A percentile compares a stretch with the other conserved stretches of the same genome.
Conservation (phyloP, 306 rosid species). For the Amphicarpaea edgeworthii region DNA sequence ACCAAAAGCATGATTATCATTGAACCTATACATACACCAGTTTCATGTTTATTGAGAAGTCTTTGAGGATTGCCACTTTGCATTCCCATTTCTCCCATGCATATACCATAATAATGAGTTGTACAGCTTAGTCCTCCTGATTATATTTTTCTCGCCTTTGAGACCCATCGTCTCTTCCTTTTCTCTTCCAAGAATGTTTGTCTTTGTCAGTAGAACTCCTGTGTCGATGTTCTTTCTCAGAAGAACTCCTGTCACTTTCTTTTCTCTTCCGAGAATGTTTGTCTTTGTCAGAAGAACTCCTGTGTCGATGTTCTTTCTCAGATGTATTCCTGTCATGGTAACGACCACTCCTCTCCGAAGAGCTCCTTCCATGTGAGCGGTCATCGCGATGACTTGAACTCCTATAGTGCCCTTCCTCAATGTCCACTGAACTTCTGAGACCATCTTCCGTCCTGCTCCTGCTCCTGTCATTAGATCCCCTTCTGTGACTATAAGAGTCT, state of each 20-base stretch:
- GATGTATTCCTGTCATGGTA: conserved; percentile 42
- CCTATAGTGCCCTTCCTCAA: conserved; percentile 43
- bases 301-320: conserved; percentile 40
- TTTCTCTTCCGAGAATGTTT: conserved; percentile 53
- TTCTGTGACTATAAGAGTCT: conserved; percentile 46
- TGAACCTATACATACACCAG: background rate
- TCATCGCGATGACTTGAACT: conserved; percentile 56
- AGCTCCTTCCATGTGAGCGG: conserved; percentile 43
- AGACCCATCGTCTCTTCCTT: conserved; percentile 60
- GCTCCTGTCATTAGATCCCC: conserved; percentile 52
- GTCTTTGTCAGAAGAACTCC: conserved; percentile 44
- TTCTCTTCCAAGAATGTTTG: conserved; percentile 51
- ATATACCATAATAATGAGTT: background rate
- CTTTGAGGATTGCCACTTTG: background rate
- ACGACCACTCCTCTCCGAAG: conserved; percentile 44
- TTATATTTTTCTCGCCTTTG: conserved; percentile 47
- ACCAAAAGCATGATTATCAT: background rate
- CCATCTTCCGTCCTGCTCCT: conserved; percentile 44
- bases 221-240: conserved; percentile 38
- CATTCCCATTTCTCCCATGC: background rate
- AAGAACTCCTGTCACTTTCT: conserved; percentile 44
- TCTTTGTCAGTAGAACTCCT: conserved; percentile 45
- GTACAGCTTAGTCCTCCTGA: conserved; percentile 44
- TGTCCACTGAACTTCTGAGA: conserved; percentile 38
- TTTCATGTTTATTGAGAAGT: background rate